Percentiles rank a stretch among this genome's conserved stretches.
Evolutionary conservation across 2,329 filamentous ascomycete genomes (phyloP).

Genomic region (Lanzia echinophila): DNA sequence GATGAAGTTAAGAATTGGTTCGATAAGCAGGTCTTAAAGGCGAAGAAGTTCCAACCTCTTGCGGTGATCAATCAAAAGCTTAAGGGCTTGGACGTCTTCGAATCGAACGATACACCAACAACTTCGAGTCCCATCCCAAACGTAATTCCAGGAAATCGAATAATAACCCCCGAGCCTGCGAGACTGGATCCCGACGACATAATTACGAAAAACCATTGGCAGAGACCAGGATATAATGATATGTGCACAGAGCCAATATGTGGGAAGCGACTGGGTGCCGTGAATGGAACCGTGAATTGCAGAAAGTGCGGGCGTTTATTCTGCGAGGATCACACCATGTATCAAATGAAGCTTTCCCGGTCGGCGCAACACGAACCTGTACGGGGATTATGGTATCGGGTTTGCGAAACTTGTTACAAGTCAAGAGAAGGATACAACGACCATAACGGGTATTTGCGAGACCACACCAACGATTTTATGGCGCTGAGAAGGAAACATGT

Average conservation of each 20-base stretch:
- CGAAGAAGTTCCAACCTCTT: slow-evolving; percentile 67
- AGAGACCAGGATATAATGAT: slow-evolving; percentile 67
- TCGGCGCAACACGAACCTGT: slow-evolving; percentile 86
- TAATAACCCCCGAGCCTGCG: slow-evolving; percentile 27
- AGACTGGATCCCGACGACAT: slow-evolving; percentile 75
- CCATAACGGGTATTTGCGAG: slow-evolving; percentile 62
- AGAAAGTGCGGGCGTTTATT: slow-evolving; percentile 88
- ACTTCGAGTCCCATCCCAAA: slow-evolving; percentile 28
- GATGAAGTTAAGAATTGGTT: slow-evolving; percentile 78
- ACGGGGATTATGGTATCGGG: slow-evolving; percentile 84
- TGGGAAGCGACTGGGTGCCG: slow-evolving; percentile 67
- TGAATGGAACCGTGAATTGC: slow-evolving; percentile 85
- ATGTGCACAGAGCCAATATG: slow-evolving; percentile 83
- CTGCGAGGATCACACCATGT: slow-evolving; percentile 98
- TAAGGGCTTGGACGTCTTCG: slow-evolving; percentile 68
- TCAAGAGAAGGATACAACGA: slow-evolving; percentile 94
- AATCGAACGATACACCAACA: slow-evolving; percentile 57
- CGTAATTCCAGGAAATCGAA: slow-evolving; percentile 31
- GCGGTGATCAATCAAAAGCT: slow-evolving; percentile 70
- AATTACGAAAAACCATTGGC: slow-evolving; percentile 86
- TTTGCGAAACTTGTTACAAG: slow-evolving; percentile 99
- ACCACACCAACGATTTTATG: slow-evolving; percentile 67
- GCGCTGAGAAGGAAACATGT: slow-evolving; percentile 68
- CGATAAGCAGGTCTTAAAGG: slow-evolving; percentile 67
- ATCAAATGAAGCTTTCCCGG: slow-evolving; percentile 94